Percentiles rank a stretch among this genome's conserved stretches.
phyloP scores from a whole-genome alignment of 345 rosid species.

The Populus deltoides region DNA sequence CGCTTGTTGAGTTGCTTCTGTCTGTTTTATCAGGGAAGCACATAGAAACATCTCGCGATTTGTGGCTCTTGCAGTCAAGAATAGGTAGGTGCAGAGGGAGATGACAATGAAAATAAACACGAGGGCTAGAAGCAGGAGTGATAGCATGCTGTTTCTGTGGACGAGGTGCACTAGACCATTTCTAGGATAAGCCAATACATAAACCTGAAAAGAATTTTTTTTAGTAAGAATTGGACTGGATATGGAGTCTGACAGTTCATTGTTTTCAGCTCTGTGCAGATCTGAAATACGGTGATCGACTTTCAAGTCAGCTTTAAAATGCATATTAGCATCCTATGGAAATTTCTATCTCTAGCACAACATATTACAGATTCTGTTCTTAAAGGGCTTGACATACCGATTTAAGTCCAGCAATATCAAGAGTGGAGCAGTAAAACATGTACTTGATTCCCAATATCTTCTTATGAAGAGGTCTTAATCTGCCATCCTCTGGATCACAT shows the following conservation, averaged over 20 bases:
- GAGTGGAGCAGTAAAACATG: slow-evolving; percentile 30
- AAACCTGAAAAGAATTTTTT: slow-evolving; percentile 21
- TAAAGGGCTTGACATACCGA: slow-evolving; percentile 15
- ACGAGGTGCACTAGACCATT: slow-evolving; percentile 12
- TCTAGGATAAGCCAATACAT: slow-evolving; percentile 26
- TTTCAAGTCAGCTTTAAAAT: too few relatives aligned
- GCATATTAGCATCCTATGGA: too few relatives aligned
- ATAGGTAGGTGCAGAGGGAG: slow-evolving; percentile 21
- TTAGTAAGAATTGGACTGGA: too few relatives aligned
- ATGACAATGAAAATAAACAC: slow-evolving; percentile 17
- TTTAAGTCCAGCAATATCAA: slow-evolving; percentile 35
- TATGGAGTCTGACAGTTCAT: too few relatives aligned
- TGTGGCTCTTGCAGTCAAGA: slow-evolving; percentile 35
- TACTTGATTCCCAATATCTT: slow-evolving; percentile 17
- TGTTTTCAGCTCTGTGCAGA: too few relatives aligned
- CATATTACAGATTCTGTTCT: background rate
- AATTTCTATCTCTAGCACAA: too few relatives aligned
- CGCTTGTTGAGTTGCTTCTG: slow-evolving; percentile 48
- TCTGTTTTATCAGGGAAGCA: slow-evolving; percentile 38
- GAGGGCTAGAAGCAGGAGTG: slow-evolving; percentile 15
- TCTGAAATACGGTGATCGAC: too few relatives aligned
- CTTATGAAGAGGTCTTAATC: background rate
- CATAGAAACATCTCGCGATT: slow-evolving; percentile 42
- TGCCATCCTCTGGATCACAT: slow-evolving; percentile 11
- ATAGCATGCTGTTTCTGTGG: slow-evolving; percentile 15